Evolutionary conservation across 2,329 filamentous ascomycete genomes (phyloP).

Genomic region (Aaosphaeria pasadenensis): DNA sequence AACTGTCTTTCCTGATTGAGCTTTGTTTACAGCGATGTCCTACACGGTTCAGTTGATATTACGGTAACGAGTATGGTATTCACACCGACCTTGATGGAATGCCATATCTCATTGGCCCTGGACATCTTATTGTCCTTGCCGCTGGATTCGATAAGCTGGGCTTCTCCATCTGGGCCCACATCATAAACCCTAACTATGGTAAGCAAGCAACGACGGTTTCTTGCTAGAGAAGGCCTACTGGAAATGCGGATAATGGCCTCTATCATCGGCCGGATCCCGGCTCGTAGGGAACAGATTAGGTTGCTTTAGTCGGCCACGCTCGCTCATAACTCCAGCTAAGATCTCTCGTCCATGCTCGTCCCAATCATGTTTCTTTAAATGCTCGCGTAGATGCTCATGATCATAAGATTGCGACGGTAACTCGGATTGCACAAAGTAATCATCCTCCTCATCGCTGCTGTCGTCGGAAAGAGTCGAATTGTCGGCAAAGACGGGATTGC

Average conservation of each 20-base stretch:
- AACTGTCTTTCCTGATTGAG: conserved; percentile 46
- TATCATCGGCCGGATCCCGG: conserved; percentile 41
- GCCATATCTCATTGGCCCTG: conserved; percentile 30
- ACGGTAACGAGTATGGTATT: not conserved
- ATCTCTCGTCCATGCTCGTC: conserved; percentile 40
- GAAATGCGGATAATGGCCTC: conserved; percentile 47
- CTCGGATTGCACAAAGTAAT: conserved; percentile 37
- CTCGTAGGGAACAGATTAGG: conserved; percentile 43
- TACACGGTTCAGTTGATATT: conserved; percentile 1
- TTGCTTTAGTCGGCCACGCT: conserved; percentile 43
- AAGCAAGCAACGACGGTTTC: not conserved
- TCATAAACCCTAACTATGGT: conserved; percentile 47
- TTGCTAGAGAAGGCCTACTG: conserved; percentile 28
- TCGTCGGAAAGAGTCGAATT: conserved; percentile 33
- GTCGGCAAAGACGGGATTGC: conserved; percentile 23
- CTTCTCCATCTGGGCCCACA: conserved; percentile 47
- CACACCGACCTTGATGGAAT: conserved; percentile 14
- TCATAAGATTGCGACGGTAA: conserved; percentile 40
- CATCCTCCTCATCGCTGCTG: conserved; percentile 34
- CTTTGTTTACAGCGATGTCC: conserved; percentile 36
- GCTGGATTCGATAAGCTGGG: conserved; percentile 35
- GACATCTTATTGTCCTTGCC: conserved; percentile 32
- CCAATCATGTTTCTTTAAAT: conserved; percentile 45
- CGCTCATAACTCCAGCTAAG: conserved; percentile 42
- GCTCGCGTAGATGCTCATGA: conserved; percentile 44